A percentile compares a stretch with the other conserved stretches of the same genome.
Conservation (phyloP, 2,329 filamentous ascomycete genomes). For the Grosmannia serpens region DNA sequence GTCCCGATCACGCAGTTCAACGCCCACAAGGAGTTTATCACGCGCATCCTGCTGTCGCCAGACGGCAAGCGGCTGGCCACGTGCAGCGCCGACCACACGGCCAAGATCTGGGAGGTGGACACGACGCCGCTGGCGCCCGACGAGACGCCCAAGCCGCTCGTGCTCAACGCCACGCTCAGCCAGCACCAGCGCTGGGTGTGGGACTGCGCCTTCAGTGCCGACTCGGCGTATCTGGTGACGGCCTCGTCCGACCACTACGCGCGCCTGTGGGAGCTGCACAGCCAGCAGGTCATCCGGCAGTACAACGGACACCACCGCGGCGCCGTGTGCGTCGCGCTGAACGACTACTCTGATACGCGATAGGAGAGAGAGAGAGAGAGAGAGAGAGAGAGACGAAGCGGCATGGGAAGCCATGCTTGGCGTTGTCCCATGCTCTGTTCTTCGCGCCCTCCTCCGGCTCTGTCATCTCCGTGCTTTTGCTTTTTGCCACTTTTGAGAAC, state of each 20-base stretch:
- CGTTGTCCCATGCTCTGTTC: not conserved
- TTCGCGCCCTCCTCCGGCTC: not conserved
- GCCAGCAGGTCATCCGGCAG: constrained; percentile 82
- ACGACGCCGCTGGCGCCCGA: constrained; percentile 36
- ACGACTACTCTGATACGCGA: constrained; percentile 62
- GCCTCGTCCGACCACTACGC: constrained; percentile 92
- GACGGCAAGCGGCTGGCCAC: constrained; percentile 92
- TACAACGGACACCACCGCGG: constrained; percentile 92
- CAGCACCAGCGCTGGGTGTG: constrained; percentile 95
- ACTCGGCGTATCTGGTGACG: constrained; percentile 86
- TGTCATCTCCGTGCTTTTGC: not conserved
- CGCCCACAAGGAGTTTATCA: constrained; percentile 87
- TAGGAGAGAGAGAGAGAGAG: constrained; percentile 3
- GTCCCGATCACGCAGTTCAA: constrained; percentile 81
- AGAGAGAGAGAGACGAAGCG: not conserved
- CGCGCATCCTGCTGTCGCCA: constrained; percentile 78
- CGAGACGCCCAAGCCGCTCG: constrained; percentile 48
- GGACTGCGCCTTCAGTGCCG: constrained; percentile 92
- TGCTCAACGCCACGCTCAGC: constrained; percentile 74
- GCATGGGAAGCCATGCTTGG: not conserved
- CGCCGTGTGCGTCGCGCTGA: constrained; percentile 83
- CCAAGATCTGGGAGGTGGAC: constrained; percentile 93
- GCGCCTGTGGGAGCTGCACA: constrained; percentile 76
- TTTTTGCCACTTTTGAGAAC: not conserved
- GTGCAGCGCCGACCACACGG: constrained; percentile 85